Base-by-base conservation (phyloP, 202 grass and related monocot species). In the Eragrostis tef region DNA sequence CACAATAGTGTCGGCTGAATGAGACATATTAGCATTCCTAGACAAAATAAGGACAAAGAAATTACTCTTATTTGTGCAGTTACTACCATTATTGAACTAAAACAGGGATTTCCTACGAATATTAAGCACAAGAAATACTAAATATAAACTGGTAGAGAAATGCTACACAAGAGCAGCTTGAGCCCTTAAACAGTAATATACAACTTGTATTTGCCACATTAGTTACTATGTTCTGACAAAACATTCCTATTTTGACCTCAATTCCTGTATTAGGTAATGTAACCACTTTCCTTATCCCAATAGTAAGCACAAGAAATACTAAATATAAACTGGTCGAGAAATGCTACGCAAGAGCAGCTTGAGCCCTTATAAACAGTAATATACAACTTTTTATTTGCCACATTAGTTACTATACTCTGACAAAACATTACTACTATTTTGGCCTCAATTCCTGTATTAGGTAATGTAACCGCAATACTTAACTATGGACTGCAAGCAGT, bases 181-280 rank as follows among this genome's bases (percentile, higher is more conserved):
- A 84, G 78, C 14, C n/a, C 25, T 61, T 46, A 46, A 87, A 21
- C n/a, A 60, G 43, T 71, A 60, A 67, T 22, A 47, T 2, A 54
- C 46, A 62, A 4, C 39, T 27, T 21, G 4, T 15, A 81, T 42
- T 75, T 67, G 20, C 46, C 11, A 15, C 9, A 13, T 29, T 63
- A 19, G 2, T 70, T 51, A 26, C 47, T 29, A 77, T 63, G 71
- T 62, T 9, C 12, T 53, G n/a, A 25, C n/a, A 65, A 81, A 39
- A 64, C 6, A 31, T 11, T 15, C 44, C 45, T 3, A 47, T 50
- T 24, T 66, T 68, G 2, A 44, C 53, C 46, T 51, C 20, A 58
- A 22, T 6, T 65, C 24, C 13, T 58, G 6, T 31, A 44, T 45
- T 14, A 44, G 31, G 0, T 41, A 54, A 9, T 59, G 53, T n/a